These are phyloP conservation scores for Cubamyces lactineus DNA, from an alignment of 768 basidiomycete genomes.

Conservation along the genomic window DNA sequence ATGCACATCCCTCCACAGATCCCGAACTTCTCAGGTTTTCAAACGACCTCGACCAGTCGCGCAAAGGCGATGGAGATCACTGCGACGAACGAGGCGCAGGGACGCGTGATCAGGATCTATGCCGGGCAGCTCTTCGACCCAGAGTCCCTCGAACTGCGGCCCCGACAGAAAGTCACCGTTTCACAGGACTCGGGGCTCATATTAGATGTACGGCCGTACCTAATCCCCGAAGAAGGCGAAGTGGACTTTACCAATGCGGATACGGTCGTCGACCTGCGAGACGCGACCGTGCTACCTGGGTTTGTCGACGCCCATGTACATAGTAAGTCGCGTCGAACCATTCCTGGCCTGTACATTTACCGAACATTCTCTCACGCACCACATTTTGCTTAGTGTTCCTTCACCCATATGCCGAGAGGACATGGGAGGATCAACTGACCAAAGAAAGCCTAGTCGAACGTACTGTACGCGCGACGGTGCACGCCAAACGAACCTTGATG, in stretches of 20 bases:
- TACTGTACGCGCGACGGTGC: conserved; percentile 61
- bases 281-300: conserved; percentile 53
- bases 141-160: conserved; percentile 42
- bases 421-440: conserved; percentile 65
- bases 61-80: no score
- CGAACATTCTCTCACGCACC: no score
- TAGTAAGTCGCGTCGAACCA: conserved; percentile 41
- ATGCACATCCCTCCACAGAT: no score
- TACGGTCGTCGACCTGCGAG: conserved; percentile 51
- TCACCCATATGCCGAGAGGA: conserved; percentile 60
- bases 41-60: no score
- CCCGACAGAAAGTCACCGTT: conserved; percentile 52
- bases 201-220: conserved; percentile 40
- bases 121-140: conserved; percentile 60
- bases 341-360: no score
- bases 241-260: conserved; percentile 30
- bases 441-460: conserved; percentile 61
- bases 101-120: conserved; percentile 32
- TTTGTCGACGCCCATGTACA: conserved; percentile 63
- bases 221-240: conserved; percentile 39
- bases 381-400: conserved; percentile 50
- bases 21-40: no score
- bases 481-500: conserved; percentile 58
- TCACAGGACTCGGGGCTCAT: conserved; percentile 52
- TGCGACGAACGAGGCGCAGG: neutral